A percentile compares a stretch with the other conserved stretches of the same genome.
Conservation (phyloP, 192 early-diverging fungal species). For the Backusella macrospora region DNA sequence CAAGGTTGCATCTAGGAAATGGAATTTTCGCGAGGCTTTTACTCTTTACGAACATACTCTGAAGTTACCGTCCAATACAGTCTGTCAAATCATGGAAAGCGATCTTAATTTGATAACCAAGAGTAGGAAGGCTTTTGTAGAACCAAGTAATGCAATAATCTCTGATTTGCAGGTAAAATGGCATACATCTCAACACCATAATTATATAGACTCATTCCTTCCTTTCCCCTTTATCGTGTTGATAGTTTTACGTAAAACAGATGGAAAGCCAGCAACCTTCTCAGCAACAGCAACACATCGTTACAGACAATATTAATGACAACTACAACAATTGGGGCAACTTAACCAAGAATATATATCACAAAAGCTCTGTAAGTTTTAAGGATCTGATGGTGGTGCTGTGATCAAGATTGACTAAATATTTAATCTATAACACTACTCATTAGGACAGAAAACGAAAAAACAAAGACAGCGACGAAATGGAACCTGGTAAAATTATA, state of each 20-base stretch:
- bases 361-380: slow-evolving; percentile 16
- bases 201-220: slow-evolving; percentile 21
- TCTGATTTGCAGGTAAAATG: slow-evolving; percentile 22
- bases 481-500: slow-evolving; percentile 11
- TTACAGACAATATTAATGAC: slow-evolving; percentile 16
- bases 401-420: slow-evolving; percentile 18
- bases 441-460: slow-evolving; percentile 19
- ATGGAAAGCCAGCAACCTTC: slow-evolving; percentile 18
- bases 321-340: slow-evolving; percentile 17
- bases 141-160: slow-evolving; percentile 15
- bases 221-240: slow-evolving; percentile 19
- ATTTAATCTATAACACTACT: slow-evolving; percentile 19
- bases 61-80: slow-evolving; percentile 7
- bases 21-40: slow-evolving; percentile 13
- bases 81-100: slow-evolving; percentile 8
- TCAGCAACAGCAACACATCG: slow-evolving; percentile 17
- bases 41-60: slow-evolving; percentile 12
- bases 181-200: slow-evolving; percentile 21
- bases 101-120: slow-evolving; percentile 10
- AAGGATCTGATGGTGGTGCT: slow-evolving; percentile 12
- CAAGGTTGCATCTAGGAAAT: slow-evolving; percentile 7
- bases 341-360: slow-evolving; percentile 17
- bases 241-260: slow-evolving; percentile 22
- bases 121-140: slow-evolving; percentile 4
- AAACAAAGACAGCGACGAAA: slow-evolving; percentile 17